Percentiles rank a stretch among this genome's conserved stretches.
Evolutionary conservation across 768 basidiomycete species (phyloP).

Genomic region (Boletales sp.): DNA sequence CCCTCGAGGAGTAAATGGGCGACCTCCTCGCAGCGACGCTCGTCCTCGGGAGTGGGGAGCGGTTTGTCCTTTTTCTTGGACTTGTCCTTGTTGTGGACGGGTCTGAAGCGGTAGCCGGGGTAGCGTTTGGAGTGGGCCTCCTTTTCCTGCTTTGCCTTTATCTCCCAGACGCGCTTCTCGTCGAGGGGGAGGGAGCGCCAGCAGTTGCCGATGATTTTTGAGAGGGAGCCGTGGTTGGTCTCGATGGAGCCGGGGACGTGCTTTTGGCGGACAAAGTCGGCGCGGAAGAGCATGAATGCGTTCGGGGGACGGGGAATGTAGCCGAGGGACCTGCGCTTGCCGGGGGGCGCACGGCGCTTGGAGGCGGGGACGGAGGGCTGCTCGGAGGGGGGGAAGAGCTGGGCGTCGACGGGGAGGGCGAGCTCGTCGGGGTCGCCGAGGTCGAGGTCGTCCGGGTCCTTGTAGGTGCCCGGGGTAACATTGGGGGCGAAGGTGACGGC

Average conservation of each 20-base stretch:
- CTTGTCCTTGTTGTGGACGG: constrained; percentile 46
- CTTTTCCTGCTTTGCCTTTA: constrained; percentile 68
- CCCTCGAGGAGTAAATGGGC: constrained; percentile 62
- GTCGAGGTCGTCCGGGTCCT: constrained; percentile 30
- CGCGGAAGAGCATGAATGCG: constrained; percentile 36
- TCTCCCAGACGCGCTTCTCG: constrained; percentile 72
- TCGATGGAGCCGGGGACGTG: constrained; percentile 51
- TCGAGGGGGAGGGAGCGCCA: constrained; percentile 70
- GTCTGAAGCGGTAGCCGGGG: constrained; percentile 56
- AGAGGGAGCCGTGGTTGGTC: constrained; percentile 46
- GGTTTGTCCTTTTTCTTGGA: constrained; percentile 36
- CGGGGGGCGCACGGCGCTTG: constrained; percentile 51
- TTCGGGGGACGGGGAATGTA: constrained; percentile 28
- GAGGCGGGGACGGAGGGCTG: constrained; percentile 36
- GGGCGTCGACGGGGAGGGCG: constrained; percentile 29
- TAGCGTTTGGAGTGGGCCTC: constrained; percentile 66
- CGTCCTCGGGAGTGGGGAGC: constrained; percentile 19
- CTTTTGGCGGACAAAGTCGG: constrained; percentile 39
- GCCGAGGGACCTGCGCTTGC: constrained; percentile 60
- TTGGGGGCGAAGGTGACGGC: constrained; percentile 63
- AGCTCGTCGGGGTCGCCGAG: constrained; percentile 26
- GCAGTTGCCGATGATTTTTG: constrained; percentile 49
- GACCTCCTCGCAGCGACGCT: constrained; percentile 46
- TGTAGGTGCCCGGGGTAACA: constrained; percentile 52
- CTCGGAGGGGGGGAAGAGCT: constrained; percentile 55